Percentiles rank a stretch among this genome's conserved stretches.
These are phyloP conservation scores for Alternaria novae-zelandiae DNA, from an alignment of 2,329 filamentous ascomycete genomes.

Conservation along the genomic window DNA sequence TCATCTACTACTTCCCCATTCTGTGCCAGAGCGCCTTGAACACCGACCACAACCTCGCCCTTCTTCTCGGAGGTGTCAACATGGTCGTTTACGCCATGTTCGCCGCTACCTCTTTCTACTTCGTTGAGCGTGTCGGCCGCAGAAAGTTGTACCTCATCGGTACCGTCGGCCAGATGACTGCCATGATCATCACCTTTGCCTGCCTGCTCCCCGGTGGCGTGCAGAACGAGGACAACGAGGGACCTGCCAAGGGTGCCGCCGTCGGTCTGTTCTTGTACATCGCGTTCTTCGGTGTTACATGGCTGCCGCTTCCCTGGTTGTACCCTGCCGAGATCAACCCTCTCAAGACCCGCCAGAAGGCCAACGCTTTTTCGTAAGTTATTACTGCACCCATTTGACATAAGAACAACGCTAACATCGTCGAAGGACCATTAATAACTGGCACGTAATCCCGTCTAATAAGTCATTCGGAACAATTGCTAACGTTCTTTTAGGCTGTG, in stretches of 20 bases:
- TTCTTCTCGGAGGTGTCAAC: slow-evolving; percentile 58
- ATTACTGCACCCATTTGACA: too few species aligned
- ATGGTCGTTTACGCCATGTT: slow-evolving; percentile 64
- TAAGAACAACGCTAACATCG: too few species aligned
- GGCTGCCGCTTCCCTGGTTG: slow-evolving; percentile 68
- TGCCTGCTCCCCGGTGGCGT: slow-evolving; percentile 46
- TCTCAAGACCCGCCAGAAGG: slow-evolving; percentile 62
- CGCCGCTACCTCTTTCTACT: slow-evolving; percentile 66
- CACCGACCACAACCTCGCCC: slow-evolving; percentile 49
- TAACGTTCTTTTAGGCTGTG: slow-evolving; percentile 47
- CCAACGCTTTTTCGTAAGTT: slow-evolving; percentile 49
- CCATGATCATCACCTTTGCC: slow-evolving; percentile 51
- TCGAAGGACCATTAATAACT: slow-evolving; percentile 54
- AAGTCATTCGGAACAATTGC: too few species aligned
- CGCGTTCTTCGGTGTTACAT: slow-evolving; percentile 70
- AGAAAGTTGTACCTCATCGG: slow-evolving; percentile 53
- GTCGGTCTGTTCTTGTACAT: slow-evolving; percentile 74
- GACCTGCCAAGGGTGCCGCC: slow-evolving; percentile 56
- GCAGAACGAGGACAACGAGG: slow-evolving; percentile 15
- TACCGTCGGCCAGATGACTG: slow-evolving; percentile 60
- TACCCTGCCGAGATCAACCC: slow-evolving; percentile 61
- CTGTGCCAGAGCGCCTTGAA: slow-evolving; percentile 61
- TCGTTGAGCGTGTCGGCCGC: slow-evolving; percentile 67
- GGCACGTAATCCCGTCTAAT: too few species aligned
- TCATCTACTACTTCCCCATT: slow-evolving; percentile 55